Base-by-base conservation (phyloP, 73 alveolate genomes). In the Uronychia binucleata region DNA sequence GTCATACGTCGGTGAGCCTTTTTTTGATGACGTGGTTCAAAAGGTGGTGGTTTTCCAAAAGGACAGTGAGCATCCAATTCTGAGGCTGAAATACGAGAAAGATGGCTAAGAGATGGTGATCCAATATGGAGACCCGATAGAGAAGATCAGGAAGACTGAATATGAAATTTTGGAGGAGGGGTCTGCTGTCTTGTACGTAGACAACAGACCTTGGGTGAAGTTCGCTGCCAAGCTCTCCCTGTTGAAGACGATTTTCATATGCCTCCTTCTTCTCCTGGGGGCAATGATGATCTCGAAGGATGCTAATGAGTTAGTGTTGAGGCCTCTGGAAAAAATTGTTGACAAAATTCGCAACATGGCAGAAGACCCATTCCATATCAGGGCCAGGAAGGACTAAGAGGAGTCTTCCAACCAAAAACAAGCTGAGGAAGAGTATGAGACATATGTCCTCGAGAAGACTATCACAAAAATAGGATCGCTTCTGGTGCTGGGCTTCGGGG, bases 291-390 rank as follows among this genome's bases (percentile, higher is more conserved):
- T 96, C 76, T 34, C 97, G 57, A 90, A 84, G 75, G 99, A 96
- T 79, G 98, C 99, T 26, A 82, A 87, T 84, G 88, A 83, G 30
- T 84, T 95, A 35, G 98, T 95, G 33, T 80, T 96, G 30, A 85
- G 86, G 75, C 99, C 99, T 28, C 91, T 96, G 14, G 99, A 96
- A 79, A 85, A 88, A 85, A 94, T 96, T 97, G 84, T 93, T 34
- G 90, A 88, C 30, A 96, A 91, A 80, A 98, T 94, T 1, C 90
- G 87, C 59, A 80, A 83, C 26, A 85, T 94, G 29, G 98, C 96
- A 59, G 87, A 90, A 46, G 91, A 94, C 85, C 98, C 98, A 58
- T 84, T 92, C 30, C 28, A 79, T 28, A 91, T 94, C 0, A 76
- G 75, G 27, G 35, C 28, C 26, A 84, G 35, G 80, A 81, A 85